Conservation (phyloP, 2,329 filamentous ascomycete species). For the Colletotrichum destructivum region DNA sequence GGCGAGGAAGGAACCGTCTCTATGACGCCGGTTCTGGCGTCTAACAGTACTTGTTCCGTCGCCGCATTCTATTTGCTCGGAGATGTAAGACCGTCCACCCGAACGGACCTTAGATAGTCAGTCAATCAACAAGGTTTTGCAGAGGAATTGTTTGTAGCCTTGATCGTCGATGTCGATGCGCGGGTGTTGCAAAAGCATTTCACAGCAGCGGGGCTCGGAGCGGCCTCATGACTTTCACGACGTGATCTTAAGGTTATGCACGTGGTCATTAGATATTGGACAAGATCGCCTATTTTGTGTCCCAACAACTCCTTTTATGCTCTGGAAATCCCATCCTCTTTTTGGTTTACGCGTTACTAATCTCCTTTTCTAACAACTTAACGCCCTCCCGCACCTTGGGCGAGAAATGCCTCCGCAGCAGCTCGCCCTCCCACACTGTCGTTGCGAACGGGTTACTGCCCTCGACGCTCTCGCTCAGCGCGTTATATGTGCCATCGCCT, state of each 20-base stretch:
- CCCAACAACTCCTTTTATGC: conserved; percentile 31
- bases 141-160: background rate
- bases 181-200: no score
- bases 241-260: background rate
- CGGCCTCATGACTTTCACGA: background rate
- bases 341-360: conserved; percentile 50
- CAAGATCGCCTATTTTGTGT: conserved; percentile 2
- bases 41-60: background rate
- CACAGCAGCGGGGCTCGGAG: background rate
- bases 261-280: background rate
- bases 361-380: conserved; percentile 77
- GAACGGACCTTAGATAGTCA: conserved; percentile 10
- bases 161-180: background rate
- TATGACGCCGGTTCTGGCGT: background rate
- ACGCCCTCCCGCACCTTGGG: conserved; percentile 86
- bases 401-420: conserved; percentile 88
- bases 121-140: conserved; percentile 6
- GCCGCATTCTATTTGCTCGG: background rate
- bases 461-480: conserved; percentile 81
- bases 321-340: background rate
- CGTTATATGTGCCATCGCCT: conserved; percentile 89
- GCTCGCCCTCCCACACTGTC: conserved; percentile 94
- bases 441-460: conserved; percentile 91
- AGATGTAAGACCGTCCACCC: background rate
- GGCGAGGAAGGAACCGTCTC: background rate